phyloP scores from a whole-genome alignment of 306 rosid species.

The Gillenia trifoliata region DNA sequence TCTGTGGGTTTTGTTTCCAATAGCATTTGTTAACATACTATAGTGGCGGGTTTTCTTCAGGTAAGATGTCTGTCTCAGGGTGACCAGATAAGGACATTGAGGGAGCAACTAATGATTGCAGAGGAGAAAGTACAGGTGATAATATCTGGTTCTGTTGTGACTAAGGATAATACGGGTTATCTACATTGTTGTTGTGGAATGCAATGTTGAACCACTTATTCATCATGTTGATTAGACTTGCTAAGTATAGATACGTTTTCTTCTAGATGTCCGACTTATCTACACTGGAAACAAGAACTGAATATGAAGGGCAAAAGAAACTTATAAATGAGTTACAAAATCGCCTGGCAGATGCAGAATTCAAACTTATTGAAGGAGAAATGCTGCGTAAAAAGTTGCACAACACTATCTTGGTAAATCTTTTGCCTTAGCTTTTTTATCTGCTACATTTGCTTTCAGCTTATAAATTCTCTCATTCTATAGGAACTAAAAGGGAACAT shows the following conservation, averaged over 20 bases:
- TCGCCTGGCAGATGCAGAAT: conserved; percentile 75
- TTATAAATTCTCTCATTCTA: conserved; percentile 19
- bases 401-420: conserved; percentile 83
- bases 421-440: conserved; percentile 13
- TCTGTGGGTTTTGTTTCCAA: not conserved
- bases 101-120: conserved; percentile 52
- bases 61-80: conserved; percentile 64
- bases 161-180: conserved; percentile 7
- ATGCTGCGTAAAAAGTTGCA: conserved; percentile 81
- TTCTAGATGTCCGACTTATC: conserved; percentile 71
- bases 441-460: not conserved
- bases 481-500: conserved; percentile 97
- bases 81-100: conserved; percentile 48
- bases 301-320: conserved; percentile 69
- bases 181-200: conserved; percentile 4
- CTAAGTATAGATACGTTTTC: conserved; percentile 19
- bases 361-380: conserved; percentile 79
- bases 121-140: conserved; percentile 77
- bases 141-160: conserved; percentile 3
- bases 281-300: conserved; percentile 63
- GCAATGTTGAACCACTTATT: not conserved
- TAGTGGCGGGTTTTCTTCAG: conserved; percentile 37
- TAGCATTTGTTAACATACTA: not conserved
- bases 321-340: conserved; percentile 58
- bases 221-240: not conserved